These are phyloP conservation scores for Aspergillus sclerotioniger DNA, from an alignment of 495 filamentous ascomycete species.

Conservation along the genomic window DNA sequence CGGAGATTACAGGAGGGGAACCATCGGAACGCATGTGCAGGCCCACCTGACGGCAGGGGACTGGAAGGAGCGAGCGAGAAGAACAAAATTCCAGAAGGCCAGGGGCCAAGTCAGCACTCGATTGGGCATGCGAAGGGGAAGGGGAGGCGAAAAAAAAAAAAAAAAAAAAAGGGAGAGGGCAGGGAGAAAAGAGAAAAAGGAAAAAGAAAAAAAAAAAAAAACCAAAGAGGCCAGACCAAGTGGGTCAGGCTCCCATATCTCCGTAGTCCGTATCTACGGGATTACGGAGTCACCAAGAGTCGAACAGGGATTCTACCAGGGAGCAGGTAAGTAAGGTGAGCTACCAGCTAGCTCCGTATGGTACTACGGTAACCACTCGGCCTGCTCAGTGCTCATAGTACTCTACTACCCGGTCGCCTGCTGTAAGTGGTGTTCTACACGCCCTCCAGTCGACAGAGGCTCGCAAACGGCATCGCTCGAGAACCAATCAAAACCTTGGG, in stretches of 20 bases:
- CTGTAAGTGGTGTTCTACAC: neutral
- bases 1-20: conserved; percentile 26
- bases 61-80: conserved; percentile 3
- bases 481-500: no score
- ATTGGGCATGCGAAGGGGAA: conserved; percentile 2
- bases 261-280: conserved; percentile 11
- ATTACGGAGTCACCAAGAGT: neutral
- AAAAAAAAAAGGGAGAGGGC: neutral
- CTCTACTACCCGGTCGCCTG: neutral
- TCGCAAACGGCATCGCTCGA: neutral
- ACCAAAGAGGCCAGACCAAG: neutral
- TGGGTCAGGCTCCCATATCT: conserved; percentile 9
- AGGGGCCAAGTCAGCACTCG: conserved; percentile 16
- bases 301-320: conserved; percentile 7
- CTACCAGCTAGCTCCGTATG: conserved; percentile 1
- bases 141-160: conserved; percentile 2
- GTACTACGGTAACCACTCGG: neutral
- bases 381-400: neutral
- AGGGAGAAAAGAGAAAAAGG: conserved; percentile 1
- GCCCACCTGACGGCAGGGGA: conserved; percentile 16
- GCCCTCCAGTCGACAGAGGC: neutral
- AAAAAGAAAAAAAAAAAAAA: conserved; percentile 2
- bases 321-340: conserved; percentile 4
- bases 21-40: conserved; percentile 25
- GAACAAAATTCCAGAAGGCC: conserved; percentile 24